Evolutionary conservation across 2,329 filamentous ascomycete species (phyloP).

Genomic region (Botrytis hyacinthi): DNA sequence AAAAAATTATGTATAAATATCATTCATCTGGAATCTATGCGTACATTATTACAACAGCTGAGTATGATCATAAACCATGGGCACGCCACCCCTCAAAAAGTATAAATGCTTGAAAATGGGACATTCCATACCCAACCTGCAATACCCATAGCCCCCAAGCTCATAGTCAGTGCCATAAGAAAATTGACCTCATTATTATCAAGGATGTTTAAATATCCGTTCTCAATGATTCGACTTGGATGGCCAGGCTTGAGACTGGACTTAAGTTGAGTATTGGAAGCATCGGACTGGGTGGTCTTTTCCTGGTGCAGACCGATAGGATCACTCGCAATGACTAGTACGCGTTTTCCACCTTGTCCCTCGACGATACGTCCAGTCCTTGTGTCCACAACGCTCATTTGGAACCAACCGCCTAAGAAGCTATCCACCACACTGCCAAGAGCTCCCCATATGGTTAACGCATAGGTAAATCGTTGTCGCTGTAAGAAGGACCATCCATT

Average conservation of each 20-base stretch:
- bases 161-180: slow-evolving; percentile 82
- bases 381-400: slow-evolving; percentile 82
- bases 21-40: background rate
- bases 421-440: slow-evolving; percentile 85
- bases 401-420: slow-evolving; percentile 77
- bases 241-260: slow-evolving; percentile 56
- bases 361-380: slow-evolving; percentile 86
- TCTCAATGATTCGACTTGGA: slow-evolving; percentile 53
- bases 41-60: background rate
- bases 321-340: slow-evolving; percentile 45
- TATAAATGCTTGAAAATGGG: slow-evolving; percentile 41
- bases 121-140: slow-evolving; percentile 61
- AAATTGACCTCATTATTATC: slow-evolving; percentile 98
- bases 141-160: slow-evolving; percentile 69
- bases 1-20: background rate
- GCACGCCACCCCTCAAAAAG: background rate
- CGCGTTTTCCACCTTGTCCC: slow-evolving; percentile 69
- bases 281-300: slow-evolving; percentile 46
- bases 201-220: slow-evolving; percentile 66
- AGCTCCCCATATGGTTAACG: slow-evolving; percentile 68
- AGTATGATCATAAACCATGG: background rate
- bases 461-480: slow-evolving; percentile 48
- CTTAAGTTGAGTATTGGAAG: slow-evolving; percentile 49
- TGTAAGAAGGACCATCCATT: slow-evolving; percentile 54
- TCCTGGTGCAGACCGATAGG: slow-evolving; percentile 38